A percentile compares a stretch with the other conserved stretches of the same genome.
These are phyloP conservation scores for Neurospora tetrasperma DNA, from an alignment of 495 filamentous ascomycete species.

Conservation along the genomic window DNA sequence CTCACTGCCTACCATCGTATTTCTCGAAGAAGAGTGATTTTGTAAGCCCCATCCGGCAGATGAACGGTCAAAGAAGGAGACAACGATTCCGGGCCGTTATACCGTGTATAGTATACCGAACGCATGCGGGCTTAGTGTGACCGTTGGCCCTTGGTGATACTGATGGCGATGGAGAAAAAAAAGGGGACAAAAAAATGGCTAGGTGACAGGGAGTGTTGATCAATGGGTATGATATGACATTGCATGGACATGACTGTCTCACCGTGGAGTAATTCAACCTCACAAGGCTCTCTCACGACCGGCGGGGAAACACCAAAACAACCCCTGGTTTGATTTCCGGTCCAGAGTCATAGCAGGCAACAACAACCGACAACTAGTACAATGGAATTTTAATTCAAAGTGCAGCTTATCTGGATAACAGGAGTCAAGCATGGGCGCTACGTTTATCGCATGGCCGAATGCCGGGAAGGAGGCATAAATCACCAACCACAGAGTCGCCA, in stretches of 20 bases:
- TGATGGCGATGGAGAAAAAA: neutral
- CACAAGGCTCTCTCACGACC: neutral
- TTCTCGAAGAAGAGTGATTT: neutral
- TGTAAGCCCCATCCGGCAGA: too few relatives aligned
- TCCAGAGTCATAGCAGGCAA: neutral
- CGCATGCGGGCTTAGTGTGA: neutral
- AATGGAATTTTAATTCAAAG: too few relatives aligned
- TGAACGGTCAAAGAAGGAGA: too few relatives aligned
- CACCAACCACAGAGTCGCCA: too few relatives aligned
- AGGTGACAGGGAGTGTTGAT: neutral
- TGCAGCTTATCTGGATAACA: too few relatives aligned
- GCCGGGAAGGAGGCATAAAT: too few relatives aligned
- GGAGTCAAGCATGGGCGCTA: too few relatives aligned
- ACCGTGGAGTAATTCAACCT: neutral
- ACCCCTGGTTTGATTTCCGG: neutral
- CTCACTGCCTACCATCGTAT: neutral
- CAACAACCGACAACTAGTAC: neutral
- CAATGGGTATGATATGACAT: neutral
- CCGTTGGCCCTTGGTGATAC: neutral
- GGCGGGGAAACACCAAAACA: neutral
- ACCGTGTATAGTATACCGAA: neutral
- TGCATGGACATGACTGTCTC: neutral
- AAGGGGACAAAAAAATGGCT: too few relatives aligned
- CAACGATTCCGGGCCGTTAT: neutral
- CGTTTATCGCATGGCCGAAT: too few relatives aligned